Conservation (phyloP, 2,329 filamentous ascomycete species). For the Westerdykella aurantiaca region DNA sequence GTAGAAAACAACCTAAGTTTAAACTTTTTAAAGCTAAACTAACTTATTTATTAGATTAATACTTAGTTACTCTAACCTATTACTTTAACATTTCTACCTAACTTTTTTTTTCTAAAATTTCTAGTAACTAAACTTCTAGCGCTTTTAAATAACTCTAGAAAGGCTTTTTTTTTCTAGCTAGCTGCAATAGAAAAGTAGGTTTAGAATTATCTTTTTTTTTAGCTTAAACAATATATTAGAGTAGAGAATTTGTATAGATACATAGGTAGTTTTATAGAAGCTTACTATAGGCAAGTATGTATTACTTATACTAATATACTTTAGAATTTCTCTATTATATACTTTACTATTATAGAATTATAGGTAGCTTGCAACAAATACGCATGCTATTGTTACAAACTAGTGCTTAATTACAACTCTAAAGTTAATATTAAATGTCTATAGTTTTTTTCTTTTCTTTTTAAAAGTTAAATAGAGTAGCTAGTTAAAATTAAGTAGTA, state of each 20-base stretch:
- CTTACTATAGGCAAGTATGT: slow-evolving; percentile 11
- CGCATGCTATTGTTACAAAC: slow-evolving; percentile 33
- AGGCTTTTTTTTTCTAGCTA: no score
- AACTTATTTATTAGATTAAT: no score
- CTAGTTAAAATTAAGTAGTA: slow-evolving; percentile 47
- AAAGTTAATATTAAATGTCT: slow-evolving; percentile 40
- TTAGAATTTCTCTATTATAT: slow-evolving; percentile 48
- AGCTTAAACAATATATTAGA: slow-evolving; percentile 31
- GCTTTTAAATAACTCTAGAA: no score
- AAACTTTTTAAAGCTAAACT: no score
- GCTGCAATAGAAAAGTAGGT: slow-evolving; percentile 49
- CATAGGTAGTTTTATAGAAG: slow-evolving; percentile 10
- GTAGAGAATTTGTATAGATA: slow-evolving; percentile 19
- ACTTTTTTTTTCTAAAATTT: no score
- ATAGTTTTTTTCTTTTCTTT: slow-evolving; percentile 44
- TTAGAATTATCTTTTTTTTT: slow-evolving; percentile 32
- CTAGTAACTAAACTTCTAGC: no score
- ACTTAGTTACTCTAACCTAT: no score
- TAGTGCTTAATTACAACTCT: slow-evolving; percentile 46
- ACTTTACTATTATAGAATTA: slow-evolving; percentile 52
- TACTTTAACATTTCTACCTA: no score
- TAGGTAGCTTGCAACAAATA: slow-evolving; percentile 55
- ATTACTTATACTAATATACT: slow-evolving; percentile 40
- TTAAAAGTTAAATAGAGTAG: slow-evolving; percentile 42
- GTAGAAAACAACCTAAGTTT: no score